Percentiles rank a stretch among this genome's conserved stretches.
Evolutionary conservation across 2,329 filamentous ascomycete genomes (phyloP).

Genomic region (Pochonia chlamydosporia): DNA sequence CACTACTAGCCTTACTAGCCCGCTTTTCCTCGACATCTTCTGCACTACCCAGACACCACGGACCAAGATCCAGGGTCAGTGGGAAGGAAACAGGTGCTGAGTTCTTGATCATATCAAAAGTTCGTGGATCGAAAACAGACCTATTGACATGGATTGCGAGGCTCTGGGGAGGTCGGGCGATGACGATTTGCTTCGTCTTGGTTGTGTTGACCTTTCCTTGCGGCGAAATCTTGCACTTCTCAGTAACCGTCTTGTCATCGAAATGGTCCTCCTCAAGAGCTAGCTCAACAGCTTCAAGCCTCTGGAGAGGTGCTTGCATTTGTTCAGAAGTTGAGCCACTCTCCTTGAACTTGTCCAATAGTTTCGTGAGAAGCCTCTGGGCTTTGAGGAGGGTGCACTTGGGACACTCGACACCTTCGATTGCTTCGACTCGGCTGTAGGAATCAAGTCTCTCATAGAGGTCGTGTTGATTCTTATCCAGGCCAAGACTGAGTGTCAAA

Average conservation of each 20-base stretch:
- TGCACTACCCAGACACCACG: conserved; percentile 74
- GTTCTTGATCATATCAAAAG: conserved; percentile 78
- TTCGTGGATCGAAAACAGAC: conserved; percentile 81
- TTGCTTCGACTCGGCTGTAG: conserved; percentile 77
- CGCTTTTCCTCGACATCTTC: conserved; percentile 14
- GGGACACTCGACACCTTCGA: conserved; percentile 84
- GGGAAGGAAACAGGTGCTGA: conserved; percentile 75
- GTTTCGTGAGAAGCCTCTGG: conserved; percentile 39
- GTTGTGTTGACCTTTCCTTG: conserved; percentile 68
- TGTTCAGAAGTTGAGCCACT: conserved; percentile 37
- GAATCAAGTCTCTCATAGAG: conserved; percentile 76
- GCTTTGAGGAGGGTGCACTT: conserved; percentile 76
- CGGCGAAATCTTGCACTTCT: conserved; percentile 60
- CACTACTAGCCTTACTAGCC: conserved; percentile 15
- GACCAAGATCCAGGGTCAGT: conserved; percentile 63
- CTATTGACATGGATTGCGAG: conserved; percentile 86
- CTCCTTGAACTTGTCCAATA: conserved; percentile 36
- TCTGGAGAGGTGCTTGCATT: conserved; percentile 43
- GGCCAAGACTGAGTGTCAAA: conserved; percentile 75
- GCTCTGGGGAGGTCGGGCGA: conserved; percentile 75
- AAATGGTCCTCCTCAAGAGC: conserved; percentile 78
- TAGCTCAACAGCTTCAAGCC: conserved; percentile 60
- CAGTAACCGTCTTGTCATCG: conserved; percentile 58
- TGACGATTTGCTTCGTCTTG: conserved; percentile 84
- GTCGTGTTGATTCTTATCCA: conserved; percentile 55